A percentile compares a stretch with the other conserved stretches of the same genome.
Conservation (phyloP, 257 asterid genomes). For the Nicotiana benthamiana region DNA sequence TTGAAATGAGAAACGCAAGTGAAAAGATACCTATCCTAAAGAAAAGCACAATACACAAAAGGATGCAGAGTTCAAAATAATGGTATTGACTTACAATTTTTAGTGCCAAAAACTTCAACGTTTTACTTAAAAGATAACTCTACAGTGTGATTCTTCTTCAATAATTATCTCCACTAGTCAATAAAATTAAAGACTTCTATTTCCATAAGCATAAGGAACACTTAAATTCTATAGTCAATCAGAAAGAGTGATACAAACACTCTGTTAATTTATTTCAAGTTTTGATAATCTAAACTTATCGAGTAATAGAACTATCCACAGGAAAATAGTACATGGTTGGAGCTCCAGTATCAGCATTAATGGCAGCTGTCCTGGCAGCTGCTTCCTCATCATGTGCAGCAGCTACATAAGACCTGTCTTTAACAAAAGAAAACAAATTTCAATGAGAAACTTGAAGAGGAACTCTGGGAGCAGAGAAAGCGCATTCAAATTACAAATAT, state of each 20-base stretch:
- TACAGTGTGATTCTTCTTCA: background rate
- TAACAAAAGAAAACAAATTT: constrained; percentile 9
- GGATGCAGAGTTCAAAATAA: background rate
- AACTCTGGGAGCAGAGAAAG: background rate
- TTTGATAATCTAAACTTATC: background rate
- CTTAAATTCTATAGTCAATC: background rate
- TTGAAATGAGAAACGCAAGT: background rate
- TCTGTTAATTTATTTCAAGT: background rate
- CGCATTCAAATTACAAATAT: background rate
- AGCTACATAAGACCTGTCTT: constrained; percentile 37
- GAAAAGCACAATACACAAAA: background rate
- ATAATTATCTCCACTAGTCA: background rate
- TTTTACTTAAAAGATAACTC: background rate
- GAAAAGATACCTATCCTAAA: background rate
- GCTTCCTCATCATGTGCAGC: constrained; percentile 80
- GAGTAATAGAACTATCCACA: constrained; percentile 6
- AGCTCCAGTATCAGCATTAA: constrained; percentile 47
- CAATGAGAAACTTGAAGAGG: background rate
- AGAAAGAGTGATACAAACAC: background rate
- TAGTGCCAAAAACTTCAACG: background rate
- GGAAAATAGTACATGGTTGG: constrained; percentile 63
- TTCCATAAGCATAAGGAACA: background rate
- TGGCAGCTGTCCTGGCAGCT: constrained; percentile 60
- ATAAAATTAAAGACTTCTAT: background rate
- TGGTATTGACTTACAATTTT: background rate